A percentile compares a stretch with the other conserved stretches of the same genome.
Conservation (phyloP, 2,329 filamentous ascomycete species). For the Fusarium xylarioides region DNA sequence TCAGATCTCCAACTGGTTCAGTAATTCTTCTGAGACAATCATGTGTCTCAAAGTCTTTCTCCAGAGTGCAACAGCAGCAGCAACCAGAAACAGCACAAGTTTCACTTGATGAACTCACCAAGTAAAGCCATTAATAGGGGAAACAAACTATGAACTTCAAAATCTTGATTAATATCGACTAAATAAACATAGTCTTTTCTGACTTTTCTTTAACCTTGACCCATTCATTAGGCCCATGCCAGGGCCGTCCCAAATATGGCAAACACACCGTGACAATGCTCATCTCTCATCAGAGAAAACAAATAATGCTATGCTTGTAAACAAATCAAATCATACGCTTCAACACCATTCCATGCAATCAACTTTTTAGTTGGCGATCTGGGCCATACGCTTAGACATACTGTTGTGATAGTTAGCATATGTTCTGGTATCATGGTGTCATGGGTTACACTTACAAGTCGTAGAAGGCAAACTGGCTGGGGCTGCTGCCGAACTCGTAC, state of each 20-base stretch:
- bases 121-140: background rate
- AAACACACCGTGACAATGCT: conserved; percentile 43
- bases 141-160: conserved; percentile 21
- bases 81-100: background rate
- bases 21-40: background rate
- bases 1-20: background rate
- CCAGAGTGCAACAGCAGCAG: background rate
- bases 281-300: conserved; percentile 35
- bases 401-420: conserved; percentile 53
- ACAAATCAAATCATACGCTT: conserved; percentile 33
- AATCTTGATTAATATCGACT: conserved; percentile 40
- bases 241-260: conserved; percentile 38
- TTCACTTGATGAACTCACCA: background rate
- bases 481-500: conserved; percentile 91
- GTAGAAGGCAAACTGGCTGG: conserved; percentile 98
- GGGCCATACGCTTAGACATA: conserved; percentile 72
- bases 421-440: background rate
- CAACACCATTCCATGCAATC: conserved; percentile 31
- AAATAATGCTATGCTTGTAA: conserved; percentile 42
- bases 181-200: conserved; percentile 39
- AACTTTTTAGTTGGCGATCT: conserved; percentile 46
- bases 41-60: background rate
- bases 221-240: conserved; percentile 38
- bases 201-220: conserved; percentile 44
- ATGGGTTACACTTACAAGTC: conserved; percentile 78